phyloP scores from a whole-genome alignment of 805 yeast species.

The Saturnispora ahearnii region DNA sequence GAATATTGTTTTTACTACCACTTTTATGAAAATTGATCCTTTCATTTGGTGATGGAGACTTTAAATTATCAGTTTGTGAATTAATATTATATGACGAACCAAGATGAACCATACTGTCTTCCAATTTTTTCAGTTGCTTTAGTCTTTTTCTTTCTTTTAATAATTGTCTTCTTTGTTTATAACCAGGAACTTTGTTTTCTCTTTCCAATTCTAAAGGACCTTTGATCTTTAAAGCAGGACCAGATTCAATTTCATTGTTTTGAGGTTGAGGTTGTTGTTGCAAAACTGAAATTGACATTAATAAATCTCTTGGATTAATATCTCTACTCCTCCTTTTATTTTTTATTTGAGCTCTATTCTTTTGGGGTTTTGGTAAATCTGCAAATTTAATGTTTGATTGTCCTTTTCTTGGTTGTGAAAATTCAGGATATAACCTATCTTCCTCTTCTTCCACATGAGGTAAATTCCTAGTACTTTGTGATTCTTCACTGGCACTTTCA shows the following conservation, averaged over 20 bases:
- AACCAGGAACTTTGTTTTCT: constrained; percentile 14
- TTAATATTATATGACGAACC: background rate
- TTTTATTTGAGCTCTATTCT: constrained; percentile 19
- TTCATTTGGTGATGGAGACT: background rate
- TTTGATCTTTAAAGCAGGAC: constrained; percentile 68
- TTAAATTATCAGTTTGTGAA: background rate
- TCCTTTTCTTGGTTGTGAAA: background rate
- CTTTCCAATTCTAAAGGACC: constrained; percentile 67
- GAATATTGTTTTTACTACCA: background rate
- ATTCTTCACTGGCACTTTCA: background rate
- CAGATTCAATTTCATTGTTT: constrained; percentile 41
- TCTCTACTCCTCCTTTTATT: constrained; percentile 27
- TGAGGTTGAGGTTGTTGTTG: constrained; percentile 38
- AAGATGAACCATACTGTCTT: background rate
- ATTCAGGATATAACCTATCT: background rate
- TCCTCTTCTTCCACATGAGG: background rate
- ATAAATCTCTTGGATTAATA: constrained; percentile 76
- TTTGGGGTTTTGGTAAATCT: constrained; percentile 44
- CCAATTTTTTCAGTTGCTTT: constrained; percentile 3
- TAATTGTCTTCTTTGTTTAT: constrained; percentile 18
- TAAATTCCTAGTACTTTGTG: background rate
- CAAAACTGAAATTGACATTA: constrained; percentile 73
- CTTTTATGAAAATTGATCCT: background rate
- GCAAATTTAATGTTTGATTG: constrained; percentile 47
- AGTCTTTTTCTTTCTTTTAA: constrained; percentile 14